phyloP scores from a whole-genome alignment of 2,329 filamentous ascomycete species.

The Aaosphaeria pasadenensis region DNA sequence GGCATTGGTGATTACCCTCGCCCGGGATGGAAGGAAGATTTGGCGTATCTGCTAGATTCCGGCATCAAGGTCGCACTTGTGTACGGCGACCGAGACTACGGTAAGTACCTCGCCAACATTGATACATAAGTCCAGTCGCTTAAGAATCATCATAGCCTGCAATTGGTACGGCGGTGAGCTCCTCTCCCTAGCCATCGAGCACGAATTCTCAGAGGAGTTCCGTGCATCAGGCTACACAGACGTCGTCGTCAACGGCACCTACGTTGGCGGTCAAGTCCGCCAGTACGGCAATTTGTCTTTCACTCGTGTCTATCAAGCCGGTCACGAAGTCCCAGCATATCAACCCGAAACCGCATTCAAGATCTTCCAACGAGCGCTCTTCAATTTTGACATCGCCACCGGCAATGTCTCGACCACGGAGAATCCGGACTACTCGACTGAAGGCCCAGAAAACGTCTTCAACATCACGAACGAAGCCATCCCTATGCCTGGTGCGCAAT shows the following conservation, averaged over 20 bases:
- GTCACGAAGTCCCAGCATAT: conserved; percentile 51
- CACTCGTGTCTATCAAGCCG: conserved; percentile 51
- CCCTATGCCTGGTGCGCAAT: conserved; percentile 34
- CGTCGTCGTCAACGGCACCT: conserved; percentile 65
- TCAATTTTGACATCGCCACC: conserved; percentile 53
- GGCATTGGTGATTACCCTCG: conserved; percentile 49
- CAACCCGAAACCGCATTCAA: conserved; percentile 50
- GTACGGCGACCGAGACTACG: conserved; percentile 38
- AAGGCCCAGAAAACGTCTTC: conserved; percentile 38
- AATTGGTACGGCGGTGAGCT: conserved; percentile 74
- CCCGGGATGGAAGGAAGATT: conserved; percentile 46
- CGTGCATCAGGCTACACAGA: conserved; percentile 67
- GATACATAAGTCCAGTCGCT: not conserved
- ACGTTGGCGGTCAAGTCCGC: conserved; percentile 69
- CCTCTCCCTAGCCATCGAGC: conserved; percentile 58
- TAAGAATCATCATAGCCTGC: conserved; percentile 41
- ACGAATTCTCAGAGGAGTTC: conserved; percentile 56
- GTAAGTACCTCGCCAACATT: not conserved
- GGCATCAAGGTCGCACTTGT: conserved; percentile 31
- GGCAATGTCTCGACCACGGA: conserved; percentile 43
- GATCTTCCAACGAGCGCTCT: conserved; percentile 52
- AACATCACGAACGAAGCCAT: conserved; percentile 47
- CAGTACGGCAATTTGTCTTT: conserved; percentile 69
- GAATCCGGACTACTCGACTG: conserved; percentile 37
- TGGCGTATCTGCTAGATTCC: conserved; percentile 54